A percentile compares a stretch with the other conserved stretches of the same genome.
Evolutionary conservation across 2,329 filamentous ascomycete genomes (phyloP).

Genomic region (Fusarium haematococcum): DNA sequence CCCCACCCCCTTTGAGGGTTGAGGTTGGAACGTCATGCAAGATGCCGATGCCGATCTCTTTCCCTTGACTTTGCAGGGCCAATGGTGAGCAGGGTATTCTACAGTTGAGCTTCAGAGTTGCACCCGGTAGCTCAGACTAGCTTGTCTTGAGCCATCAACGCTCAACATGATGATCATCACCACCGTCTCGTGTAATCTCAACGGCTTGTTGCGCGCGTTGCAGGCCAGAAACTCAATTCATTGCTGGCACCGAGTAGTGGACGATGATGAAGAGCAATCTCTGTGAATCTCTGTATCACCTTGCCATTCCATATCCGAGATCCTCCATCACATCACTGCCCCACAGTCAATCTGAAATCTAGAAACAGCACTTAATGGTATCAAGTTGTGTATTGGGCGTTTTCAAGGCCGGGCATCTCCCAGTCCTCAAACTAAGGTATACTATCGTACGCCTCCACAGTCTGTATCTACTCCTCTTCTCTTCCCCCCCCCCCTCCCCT

Average conservation of each 20-base stretch:
- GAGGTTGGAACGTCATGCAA: slow-evolving; percentile 1
- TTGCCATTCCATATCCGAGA: background rate
- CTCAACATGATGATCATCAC: slow-evolving; percentile 22
- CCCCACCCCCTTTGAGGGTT: background rate
- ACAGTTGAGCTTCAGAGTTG: slow-evolving; percentile 9
- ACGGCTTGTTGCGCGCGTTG: slow-evolving; percentile 5
- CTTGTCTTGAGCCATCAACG: background rate
- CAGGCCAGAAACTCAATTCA: background rate
- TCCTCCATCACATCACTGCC: background rate
- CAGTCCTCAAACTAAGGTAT: slow-evolving; percentile 20
- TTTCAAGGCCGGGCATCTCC: slow-evolving; percentile 18
- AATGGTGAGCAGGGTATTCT: background rate
- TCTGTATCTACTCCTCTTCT: slow-evolving; percentile 38
- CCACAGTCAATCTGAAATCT: background rate
- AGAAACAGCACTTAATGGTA: slow-evolving; percentile 2
- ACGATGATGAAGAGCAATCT: background rate
- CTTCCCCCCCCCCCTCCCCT: slow-evolving; percentile 6
- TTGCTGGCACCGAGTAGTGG: background rate
- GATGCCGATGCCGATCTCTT: background rate
- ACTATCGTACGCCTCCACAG: slow-evolving; percentile 33
- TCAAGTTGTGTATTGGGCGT: slow-evolving; percentile 34
- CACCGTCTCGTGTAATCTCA: slow-evolving; percentile 8
- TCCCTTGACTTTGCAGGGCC: background rate
- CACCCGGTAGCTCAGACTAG: slow-evolving; percentile 20
- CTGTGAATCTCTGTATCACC: background rate